phyloP scores from a whole-genome alignment of 225 moss, liverwort and hornwort species.

The Polytrichum formosum region DNA sequence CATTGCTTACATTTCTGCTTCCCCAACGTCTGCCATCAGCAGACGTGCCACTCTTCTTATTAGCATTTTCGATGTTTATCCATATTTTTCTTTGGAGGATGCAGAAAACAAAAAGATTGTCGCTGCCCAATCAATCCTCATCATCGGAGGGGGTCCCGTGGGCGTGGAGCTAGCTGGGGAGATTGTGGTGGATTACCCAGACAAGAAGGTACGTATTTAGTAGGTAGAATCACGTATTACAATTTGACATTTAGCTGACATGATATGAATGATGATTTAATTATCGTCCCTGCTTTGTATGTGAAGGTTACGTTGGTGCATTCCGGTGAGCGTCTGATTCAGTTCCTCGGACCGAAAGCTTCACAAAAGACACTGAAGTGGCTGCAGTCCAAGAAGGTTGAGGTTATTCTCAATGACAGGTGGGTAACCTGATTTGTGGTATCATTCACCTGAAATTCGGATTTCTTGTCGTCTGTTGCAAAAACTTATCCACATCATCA shows the following conservation, averaged over 20 bases:
- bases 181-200: constrained; percentile 75
- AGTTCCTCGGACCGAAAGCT: constrained; percentile 71
- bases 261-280: no score
- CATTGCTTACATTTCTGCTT: no score
- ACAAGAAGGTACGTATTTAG: constrained; percentile 45
- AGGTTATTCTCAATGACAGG: constrained; percentile 64
- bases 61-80: no score
- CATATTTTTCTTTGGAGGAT: not conserved
- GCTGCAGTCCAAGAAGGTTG: constrained; percentile 69
- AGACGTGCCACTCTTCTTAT: no score
- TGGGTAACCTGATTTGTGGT: not conserved
- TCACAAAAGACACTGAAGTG: constrained; percentile 69
- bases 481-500: no score
- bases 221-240: no score
- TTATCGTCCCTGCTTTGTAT: not conserved
- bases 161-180: constrained; percentile 87
- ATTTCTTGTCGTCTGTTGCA: no score
- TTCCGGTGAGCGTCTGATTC: constrained; percentile 51
- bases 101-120: constrained; percentile 63
- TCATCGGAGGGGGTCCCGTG: constrained; percentile 81
- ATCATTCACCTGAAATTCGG: no score
- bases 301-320: constrained; percentile 59
- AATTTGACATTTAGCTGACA: no score
- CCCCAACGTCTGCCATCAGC: no score
- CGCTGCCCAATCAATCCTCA: constrained; percentile 64